Conservation (phyloP, 768 basidiomycete genomes). For the Agaricus subrufescens region DNA sequence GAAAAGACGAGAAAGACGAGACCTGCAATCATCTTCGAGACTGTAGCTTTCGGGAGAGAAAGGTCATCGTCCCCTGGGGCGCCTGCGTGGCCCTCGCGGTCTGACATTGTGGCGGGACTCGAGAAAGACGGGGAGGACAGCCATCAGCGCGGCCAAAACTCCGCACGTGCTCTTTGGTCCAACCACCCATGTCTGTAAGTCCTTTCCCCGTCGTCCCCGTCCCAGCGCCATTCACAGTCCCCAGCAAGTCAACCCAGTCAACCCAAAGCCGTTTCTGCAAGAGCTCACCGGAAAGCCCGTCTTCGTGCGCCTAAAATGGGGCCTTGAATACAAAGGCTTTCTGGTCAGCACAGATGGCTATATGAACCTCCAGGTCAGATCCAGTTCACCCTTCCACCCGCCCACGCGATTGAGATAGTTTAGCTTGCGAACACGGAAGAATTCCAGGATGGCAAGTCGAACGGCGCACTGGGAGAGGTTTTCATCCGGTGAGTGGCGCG, state of each 20-base stretch:
- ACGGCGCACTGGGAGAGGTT: constrained; percentile 96
- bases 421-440: constrained; percentile 99
- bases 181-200: constrained; percentile 61
- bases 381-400: neutral
- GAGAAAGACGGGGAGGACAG: neutral
- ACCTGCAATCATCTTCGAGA: constrained; percentile 96
- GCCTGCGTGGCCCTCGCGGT: constrained; percentile 75
- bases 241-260: constrained; percentile 80
- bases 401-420: neutral
- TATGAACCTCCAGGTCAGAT: constrained; percentile 94
- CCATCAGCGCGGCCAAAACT: constrained; percentile 22
- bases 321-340: constrained; percentile 98
- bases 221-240: constrained; percentile 6
- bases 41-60: constrained; percentile 94
- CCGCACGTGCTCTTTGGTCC: constrained; percentile 32
- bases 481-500: constrained; percentile 78
- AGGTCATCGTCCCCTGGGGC: constrained; percentile 86
- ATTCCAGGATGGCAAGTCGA: constrained; percentile 92
- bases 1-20: constrained; percentile 14
- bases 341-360: constrained; percentile 98
- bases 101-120: constrained; percentile 61
- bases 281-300: constrained; percentile 97
- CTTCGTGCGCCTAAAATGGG: constrained; percentile 96
- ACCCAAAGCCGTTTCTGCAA: constrained; percentile 98
- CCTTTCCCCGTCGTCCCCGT: constrained; percentile 6